A percentile compares a stretch with the other conserved stretches of the same genome.
phyloP scores from a whole-genome alignment of 192 early-diverging fungal genomes.

The Linnemannia schmuckeri region DNA sequence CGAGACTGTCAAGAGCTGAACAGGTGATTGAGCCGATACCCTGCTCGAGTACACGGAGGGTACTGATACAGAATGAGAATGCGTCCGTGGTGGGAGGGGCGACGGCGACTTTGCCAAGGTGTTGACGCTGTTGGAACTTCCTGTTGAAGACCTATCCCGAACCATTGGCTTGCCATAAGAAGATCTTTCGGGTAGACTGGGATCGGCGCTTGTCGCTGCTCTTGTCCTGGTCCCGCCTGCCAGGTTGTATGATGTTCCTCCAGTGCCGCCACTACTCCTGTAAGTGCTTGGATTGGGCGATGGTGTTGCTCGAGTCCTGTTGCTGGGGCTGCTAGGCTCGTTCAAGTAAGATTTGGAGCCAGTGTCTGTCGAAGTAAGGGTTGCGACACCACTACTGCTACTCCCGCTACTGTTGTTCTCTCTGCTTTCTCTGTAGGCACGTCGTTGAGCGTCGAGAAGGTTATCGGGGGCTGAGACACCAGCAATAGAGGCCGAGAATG shows the following conservation, averaged over 20 bases:
- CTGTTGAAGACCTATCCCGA: slow-evolving; percentile 12
- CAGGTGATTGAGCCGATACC: slow-evolving; percentile 6
- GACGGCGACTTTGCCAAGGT: slow-evolving; percentile 11
- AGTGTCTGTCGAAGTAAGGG: neutral
- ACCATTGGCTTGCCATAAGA: neutral
- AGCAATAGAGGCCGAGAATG: neutral
- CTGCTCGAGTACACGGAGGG: slow-evolving; percentile 20
- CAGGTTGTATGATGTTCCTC: neutral
- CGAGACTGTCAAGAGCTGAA: neutral
- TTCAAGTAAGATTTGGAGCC: slow-evolving; percentile 7
- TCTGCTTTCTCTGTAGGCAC: slow-evolving; percentile 13
- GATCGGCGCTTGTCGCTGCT: slow-evolving; percentile 23
- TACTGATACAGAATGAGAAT: slow-evolving; percentile 36
- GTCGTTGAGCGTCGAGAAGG: slow-evolving; percentile 10
- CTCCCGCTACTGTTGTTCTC: slow-evolving; percentile 3
- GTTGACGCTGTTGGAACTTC: neutral
- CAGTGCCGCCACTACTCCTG: slow-evolving; percentile 1
- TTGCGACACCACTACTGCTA: neutral
- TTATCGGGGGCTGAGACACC: slow-evolving; percentile 17
- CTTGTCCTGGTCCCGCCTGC: slow-evolving; percentile 20
- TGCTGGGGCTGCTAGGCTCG: neutral
- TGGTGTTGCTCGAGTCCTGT: slow-evolving; percentile 13
- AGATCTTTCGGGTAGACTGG: slow-evolving; percentile 2
- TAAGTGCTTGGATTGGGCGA: neutral
- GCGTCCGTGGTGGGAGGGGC: slow-evolving; percentile 19